These are phyloP conservation scores for Colletotrichum neosansevieriae DNA, from an alignment of 2,329 filamentous ascomycete species.

Conservation along the genomic window DNA sequence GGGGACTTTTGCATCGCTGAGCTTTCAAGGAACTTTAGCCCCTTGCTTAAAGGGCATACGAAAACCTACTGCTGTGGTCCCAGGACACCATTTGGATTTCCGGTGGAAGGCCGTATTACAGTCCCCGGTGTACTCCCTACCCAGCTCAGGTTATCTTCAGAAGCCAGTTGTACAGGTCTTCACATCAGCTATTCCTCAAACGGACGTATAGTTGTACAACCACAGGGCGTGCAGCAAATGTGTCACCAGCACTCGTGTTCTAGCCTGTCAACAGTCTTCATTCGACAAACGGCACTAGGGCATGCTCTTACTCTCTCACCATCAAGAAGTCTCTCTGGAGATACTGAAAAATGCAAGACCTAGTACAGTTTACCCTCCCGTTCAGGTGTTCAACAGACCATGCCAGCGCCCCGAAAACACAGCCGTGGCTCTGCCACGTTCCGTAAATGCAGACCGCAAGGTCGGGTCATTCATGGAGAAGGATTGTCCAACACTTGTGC, in stretches of 20 bases:
- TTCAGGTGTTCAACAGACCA: background rate
- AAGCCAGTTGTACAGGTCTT: slow-evolving; percentile 24
- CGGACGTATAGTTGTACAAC: slow-evolving; percentile 10
- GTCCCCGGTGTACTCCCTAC: background rate
- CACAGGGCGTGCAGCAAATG: slow-evolving; percentile 7
- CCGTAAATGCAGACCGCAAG: slow-evolving; percentile 23
- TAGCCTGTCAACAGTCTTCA: slow-evolving; percentile 18
- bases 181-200: slow-evolving; percentile 18
- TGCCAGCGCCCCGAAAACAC: slow-evolving; percentile 3
- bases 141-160: background rate
- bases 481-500: background rate
- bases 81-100: background rate
- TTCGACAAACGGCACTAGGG: slow-evolving; percentile 10
- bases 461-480: background rate
- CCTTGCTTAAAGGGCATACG: slow-evolving; percentile 14
- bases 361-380: no score
- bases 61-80: slow-evolving; percentile 12
- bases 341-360: background rate
- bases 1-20: background rate
- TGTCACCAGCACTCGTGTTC: slow-evolving; percentile 29
- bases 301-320: background rate
- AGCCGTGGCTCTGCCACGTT: slow-evolving; percentile 13
- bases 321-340: background rate
- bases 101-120: background rate
- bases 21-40: background rate